These are phyloP conservation scores for Huntiella omanensis DNA, from an alignment of 2,329 filamentous ascomycete species.

Conservation along the genomic window DNA sequence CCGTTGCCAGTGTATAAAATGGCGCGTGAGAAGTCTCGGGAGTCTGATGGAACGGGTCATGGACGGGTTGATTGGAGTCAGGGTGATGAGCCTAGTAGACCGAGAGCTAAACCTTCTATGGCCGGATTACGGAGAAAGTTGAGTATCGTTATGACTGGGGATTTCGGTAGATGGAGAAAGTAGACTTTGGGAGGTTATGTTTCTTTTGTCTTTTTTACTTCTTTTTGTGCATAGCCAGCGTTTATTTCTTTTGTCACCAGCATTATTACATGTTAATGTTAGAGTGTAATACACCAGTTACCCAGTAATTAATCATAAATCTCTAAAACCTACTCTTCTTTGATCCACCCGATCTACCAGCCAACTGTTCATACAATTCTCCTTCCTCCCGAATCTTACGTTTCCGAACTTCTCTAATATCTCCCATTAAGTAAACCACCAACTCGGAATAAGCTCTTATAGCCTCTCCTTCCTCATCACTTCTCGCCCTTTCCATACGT, in stretches of 20 bases:
- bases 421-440: slow-evolving; percentile 30
- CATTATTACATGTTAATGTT: not conserved
- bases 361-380: slow-evolving; percentile 4
- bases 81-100: slow-evolving; percentile 26
- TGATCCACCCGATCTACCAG: not conserved
- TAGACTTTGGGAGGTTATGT: not conserved
- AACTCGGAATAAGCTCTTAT: slow-evolving; percentile 42
- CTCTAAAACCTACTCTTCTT: slow-evolving; percentile 4
- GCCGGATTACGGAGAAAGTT: slow-evolving; percentile 26
- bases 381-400: slow-evolving; percentile 7
- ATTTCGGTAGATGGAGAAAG: slow-evolving; percentile 6
- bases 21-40: not conserved
- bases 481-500: slow-evolving; percentile 28
- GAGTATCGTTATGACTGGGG: slow-evolving; percentile 12
- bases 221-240: not conserved
- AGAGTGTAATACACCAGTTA: not conserved
- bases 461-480: slow-evolving; percentile 37
- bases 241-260: not conserved
- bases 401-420: slow-evolving; percentile 3
- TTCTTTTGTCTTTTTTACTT: not conserved
- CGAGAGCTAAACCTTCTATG: slow-evolving; percentile 19
- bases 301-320: too few relatives aligned
- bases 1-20: not conserved
- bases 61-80: slow-evolving; percentile 40
- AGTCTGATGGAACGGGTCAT: slow-evolving; percentile 15